These are phyloP conservation scores for Parastagonospora nodorum DNA, from an alignment of 2,329 filamentous ascomycete species.

Conservation along the genomic window DNA sequence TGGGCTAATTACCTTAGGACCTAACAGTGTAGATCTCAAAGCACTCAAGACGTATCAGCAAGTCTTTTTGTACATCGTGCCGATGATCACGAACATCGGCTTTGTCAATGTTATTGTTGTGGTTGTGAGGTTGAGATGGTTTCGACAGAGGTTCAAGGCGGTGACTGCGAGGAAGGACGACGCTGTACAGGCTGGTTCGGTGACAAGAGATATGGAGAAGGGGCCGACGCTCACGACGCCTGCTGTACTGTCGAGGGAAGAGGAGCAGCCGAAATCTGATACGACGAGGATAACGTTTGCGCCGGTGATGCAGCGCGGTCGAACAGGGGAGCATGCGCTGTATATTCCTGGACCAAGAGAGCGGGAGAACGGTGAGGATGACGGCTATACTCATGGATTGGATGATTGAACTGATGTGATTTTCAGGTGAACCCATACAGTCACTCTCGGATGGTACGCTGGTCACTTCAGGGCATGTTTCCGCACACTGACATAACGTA, in stretches of 20 bases:
- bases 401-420: not conserved
- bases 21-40: constrained; percentile 56
- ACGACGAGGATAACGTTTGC: constrained; percentile 9
- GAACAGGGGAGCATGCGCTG: constrained; percentile 3
- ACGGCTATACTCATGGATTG: not conserved
- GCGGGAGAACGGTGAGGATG: constrained; percentile 5
- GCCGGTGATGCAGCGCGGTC: constrained; percentile 1
- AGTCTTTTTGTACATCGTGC: constrained; percentile 57
- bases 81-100: constrained; percentile 55
- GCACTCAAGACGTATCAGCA: constrained; percentile 58
- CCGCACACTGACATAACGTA: not conserved
- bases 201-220: not conserved
- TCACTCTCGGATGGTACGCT: not conserved
- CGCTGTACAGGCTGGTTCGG: too few relatives aligned
- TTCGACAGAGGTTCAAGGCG: not conserved
- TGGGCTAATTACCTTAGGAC: not conserved
- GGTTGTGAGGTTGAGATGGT: not conserved
- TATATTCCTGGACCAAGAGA: constrained; percentile 9
- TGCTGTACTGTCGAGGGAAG: not conserved
- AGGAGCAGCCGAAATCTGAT: not conserved
- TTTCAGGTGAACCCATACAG: not conserved
- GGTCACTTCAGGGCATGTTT: not conserved
- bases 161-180: too few relatives aligned
- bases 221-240: not conserved
- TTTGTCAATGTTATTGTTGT: not conserved